Conservation (phyloP, 2,329 filamentous ascomycete species). For the Neopestalotiopsis rosae region DNA sequence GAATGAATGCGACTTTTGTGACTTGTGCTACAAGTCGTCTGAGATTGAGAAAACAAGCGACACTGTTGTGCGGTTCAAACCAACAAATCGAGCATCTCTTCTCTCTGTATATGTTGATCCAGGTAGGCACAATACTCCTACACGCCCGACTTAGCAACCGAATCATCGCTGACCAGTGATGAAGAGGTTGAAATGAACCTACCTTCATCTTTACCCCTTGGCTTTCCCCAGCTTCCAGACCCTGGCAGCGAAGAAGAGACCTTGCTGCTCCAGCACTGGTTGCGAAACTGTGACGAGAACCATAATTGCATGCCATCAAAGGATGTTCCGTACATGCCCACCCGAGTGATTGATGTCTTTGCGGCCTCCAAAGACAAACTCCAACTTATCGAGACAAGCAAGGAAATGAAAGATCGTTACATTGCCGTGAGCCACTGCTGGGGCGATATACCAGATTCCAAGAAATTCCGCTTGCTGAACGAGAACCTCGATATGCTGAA, state of each 20-base stretch:
- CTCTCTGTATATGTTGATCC: slow-evolving; percentile 22
- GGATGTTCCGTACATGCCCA: slow-evolving; percentile 16
- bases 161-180: neutral
- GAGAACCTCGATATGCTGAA: neutral
- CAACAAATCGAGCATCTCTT: slow-evolving; percentile 7
- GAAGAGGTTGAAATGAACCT: no score
- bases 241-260: slow-evolving; percentile 11
- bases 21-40: slow-evolving; percentile 6
- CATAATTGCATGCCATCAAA: neutral
- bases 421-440: slow-evolving; percentile 20
- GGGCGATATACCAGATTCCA: neutral
- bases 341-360: slow-evolving; percentile 22
- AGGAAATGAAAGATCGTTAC: neutral
- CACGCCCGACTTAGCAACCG: neutral
- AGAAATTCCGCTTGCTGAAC: neutral
- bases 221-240: slow-evolving; percentile 20
- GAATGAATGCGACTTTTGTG: slow-evolving; percentile 16
- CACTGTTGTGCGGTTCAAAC: neutral
- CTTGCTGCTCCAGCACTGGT: slow-evolving; percentile 20
- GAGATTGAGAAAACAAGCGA: neutral
- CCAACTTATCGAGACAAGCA: neutral
- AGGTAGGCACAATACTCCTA: neutral
- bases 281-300: slow-evolving; percentile 19
- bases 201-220: slow-evolving; percentile 13
- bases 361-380: neutral